A percentile compares a stretch with the other conserved stretches of the same genome.
These are phyloP conservation scores for Leccinum colubrinum DNA, from an alignment of 1,284 basidiomycete genomes.

Conservation along the genomic window DNA sequence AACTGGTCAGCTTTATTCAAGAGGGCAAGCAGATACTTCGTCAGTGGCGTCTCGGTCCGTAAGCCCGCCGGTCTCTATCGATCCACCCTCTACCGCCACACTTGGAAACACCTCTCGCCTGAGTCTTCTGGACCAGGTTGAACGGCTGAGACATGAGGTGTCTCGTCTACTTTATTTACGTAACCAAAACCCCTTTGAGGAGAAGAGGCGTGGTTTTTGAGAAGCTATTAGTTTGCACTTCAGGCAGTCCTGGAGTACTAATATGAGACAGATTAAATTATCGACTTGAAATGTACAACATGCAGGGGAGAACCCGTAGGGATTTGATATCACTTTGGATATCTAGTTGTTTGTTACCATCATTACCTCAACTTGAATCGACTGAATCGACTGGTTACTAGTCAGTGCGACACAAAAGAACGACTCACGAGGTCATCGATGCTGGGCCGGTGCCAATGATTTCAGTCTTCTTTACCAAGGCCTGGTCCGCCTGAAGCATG, in stretches of 20 bases:
- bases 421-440: no score
- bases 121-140: not conserved
- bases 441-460: not conserved
- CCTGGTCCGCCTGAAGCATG: not conserved
- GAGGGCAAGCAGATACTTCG: not conserved
- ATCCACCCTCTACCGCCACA: not conserved
- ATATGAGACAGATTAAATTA: not conserved
- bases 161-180: slow-evolving; percentile 5
- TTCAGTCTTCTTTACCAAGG: not conserved
- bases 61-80: not conserved
- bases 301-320: not conserved
- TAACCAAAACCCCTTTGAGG: not conserved
- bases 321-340: not conserved
- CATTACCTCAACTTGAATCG: not conserved
- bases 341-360: not conserved
- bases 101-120: no score
- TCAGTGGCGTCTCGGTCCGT: not conserved
- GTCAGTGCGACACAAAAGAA: no score
- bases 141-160: slow-evolving; percentile 6
- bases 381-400: not conserved
- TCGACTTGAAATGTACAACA: not conserved
- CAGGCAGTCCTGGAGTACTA: not conserved
- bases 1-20: not conserved
- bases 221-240: not conserved
- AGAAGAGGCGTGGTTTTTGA: not conserved